Conservation (phyloP, 169 alveolate species). For the Plasmodium relictum region DNA sequence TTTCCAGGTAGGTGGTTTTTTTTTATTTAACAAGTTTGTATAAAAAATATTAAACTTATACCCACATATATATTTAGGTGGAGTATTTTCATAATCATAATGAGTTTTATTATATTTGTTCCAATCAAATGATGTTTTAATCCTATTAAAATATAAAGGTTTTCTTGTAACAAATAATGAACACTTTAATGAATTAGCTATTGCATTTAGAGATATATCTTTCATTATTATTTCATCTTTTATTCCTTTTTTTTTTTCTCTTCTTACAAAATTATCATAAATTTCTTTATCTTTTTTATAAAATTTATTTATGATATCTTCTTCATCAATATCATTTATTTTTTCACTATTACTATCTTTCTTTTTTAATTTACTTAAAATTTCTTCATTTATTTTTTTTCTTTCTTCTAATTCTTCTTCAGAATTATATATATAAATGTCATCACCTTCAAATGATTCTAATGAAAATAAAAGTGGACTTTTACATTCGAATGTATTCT, state of each 20-base stretch:
- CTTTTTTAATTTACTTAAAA: neutral
- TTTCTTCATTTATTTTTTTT: slow-evolving; percentile 17
- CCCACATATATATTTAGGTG: slow-evolving; percentile 97
- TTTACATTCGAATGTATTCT: neutral
- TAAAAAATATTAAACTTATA: slow-evolving; percentile 97
- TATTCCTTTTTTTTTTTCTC: slow-evolving; percentile 85
- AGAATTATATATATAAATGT: slow-evolving; percentile 6
- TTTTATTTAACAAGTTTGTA: slow-evolving; percentile 94
- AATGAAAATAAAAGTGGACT: slow-evolving; percentile 6
- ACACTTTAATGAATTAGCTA: neutral
- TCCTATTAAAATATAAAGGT: slow-evolving; percentile 96
- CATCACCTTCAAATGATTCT: neutral
- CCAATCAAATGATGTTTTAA: slow-evolving; percentile 97
- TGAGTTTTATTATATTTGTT: slow-evolving; percentile 97
- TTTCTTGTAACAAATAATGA: slow-evolving; percentile 73
- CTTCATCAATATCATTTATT: neutral
- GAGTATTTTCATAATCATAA: slow-evolving; percentile 97
- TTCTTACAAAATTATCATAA: slow-evolving; percentile 79
- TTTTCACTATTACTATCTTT: neutral
- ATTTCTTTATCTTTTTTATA: slow-evolving; percentile 39
- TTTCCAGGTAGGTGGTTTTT: slow-evolving; percentile 95
- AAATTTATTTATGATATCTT: slow-evolving; percentile 10
- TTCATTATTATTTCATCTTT: slow-evolving; percentile 90
- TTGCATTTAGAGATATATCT: slow-evolving; percentile 57
- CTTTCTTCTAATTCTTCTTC: slow-evolving; percentile 53